phyloP scores from a whole-genome alignment of 1,284 basidiomycete species.

The Polyporus tsugae region DNA sequence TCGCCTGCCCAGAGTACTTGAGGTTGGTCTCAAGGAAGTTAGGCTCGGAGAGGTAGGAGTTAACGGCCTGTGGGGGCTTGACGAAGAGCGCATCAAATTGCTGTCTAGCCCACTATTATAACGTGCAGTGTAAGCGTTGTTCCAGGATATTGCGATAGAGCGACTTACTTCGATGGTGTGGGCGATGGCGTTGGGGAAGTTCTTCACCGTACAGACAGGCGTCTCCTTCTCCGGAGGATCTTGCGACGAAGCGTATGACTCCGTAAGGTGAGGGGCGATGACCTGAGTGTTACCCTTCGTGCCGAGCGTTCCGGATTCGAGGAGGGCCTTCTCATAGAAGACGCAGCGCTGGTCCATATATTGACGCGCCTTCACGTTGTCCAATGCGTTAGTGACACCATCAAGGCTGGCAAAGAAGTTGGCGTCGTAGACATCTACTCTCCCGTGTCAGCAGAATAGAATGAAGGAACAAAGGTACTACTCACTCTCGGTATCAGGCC shows the following conservation, averaged over 20 bases:
- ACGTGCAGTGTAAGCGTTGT: conserved; percentile 15
- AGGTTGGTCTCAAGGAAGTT: conserved; percentile 94
- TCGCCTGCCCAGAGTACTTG: conserved; percentile 90
- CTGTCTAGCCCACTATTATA: conserved; percentile 86
- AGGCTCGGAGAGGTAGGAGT: conserved; percentile 96
- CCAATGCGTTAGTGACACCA: conserved; percentile 99
- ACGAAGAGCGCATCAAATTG: conserved; percentile 95
- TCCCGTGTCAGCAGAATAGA: conserved; percentile 11
- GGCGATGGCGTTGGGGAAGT: conserved; percentile 98
- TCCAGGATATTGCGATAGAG: not conserved
- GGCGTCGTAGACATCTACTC: conserved; percentile 86
- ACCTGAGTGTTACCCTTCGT: conserved; percentile 99
- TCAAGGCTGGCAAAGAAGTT: conserved; percentile 90
- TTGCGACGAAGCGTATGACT: conserved; percentile 98
- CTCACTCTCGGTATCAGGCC: conserved; percentile 91
- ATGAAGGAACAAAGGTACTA: conserved; percentile 27
- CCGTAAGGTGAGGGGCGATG: conserved; percentile 93
- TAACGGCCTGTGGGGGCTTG: conserved; percentile 94
- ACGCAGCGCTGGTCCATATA: conserved; percentile 99
- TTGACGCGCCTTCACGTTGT: conserved; percentile 95
- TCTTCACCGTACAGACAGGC: conserved; percentile 98
- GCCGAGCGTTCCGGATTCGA: conserved; percentile 98
- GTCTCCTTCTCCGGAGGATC: conserved; percentile 99
- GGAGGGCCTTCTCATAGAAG: conserved; percentile 95
- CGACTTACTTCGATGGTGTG: conserved; percentile 93